Percentiles rank a stretch among this genome's conserved stretches.
Evolutionary conservation across 305 asterid species (phyloP).

Genomic region (Rubia occidens): DNA sequence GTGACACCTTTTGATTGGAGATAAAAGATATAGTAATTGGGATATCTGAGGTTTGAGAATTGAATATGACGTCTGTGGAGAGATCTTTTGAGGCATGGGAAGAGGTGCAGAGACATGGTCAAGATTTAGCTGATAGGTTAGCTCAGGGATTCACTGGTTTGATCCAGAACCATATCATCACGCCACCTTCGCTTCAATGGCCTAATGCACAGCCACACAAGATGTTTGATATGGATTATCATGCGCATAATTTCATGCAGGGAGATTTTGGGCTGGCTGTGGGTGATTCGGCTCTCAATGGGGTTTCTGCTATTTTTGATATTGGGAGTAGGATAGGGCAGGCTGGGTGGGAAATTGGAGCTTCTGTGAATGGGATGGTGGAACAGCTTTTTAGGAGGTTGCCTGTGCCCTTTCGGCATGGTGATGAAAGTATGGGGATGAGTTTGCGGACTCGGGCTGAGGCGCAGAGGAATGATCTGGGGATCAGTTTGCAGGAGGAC

Average conservation of each 20-base stretch:
- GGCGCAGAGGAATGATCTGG: constrained; percentile 36
- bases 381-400: constrained; percentile 62
- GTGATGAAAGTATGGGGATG: constrained; percentile 41
- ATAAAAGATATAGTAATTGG: neutral
- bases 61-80: constrained; percentile 75
- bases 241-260: constrained; percentile 47
- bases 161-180: constrained; percentile 70
- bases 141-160: constrained; percentile 81
- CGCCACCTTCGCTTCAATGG: constrained; percentile 74
- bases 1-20: neutral
- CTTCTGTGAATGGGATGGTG: constrained; percentile 64
- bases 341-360: constrained; percentile 81
- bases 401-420: constrained; percentile 64
- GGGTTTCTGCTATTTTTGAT: constrained; percentile 61
- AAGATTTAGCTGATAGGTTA: constrained; percentile 73
- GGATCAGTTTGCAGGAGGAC: constrained; percentile 61
- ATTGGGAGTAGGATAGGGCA: constrained; percentile 77
- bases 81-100: constrained; percentile 98
- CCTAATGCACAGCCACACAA: constrained; percentile 59
- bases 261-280: constrained; percentile 51
- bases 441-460: constrained; percentile 33
- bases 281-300: constrained; percentile 48
- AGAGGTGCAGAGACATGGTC: constrained; percentile 96
- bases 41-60: constrained; percentile 6
- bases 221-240: constrained; percentile 65